Percentiles rank a stretch among this genome's conserved stretches.
Conservation (phyloP, 768 basidiomycete genomes). For the Leucogyrophana mollusca region DNA sequence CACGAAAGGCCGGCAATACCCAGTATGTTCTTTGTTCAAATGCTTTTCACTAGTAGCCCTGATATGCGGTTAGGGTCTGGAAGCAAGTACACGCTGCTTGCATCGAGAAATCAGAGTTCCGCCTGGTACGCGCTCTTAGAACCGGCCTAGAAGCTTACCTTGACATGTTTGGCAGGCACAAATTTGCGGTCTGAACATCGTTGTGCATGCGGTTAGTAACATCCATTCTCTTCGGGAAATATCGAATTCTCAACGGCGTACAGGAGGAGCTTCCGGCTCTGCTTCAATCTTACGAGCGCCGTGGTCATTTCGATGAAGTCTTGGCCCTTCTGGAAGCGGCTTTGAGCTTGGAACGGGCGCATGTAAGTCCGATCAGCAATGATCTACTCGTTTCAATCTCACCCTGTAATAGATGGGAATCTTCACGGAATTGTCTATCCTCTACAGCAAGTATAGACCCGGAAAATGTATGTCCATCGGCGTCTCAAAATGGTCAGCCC, state of each 20-base stretch:
- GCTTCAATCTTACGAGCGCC: conserved; percentile 83
- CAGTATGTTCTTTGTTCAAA: conserved; percentile 55
- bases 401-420: conserved; percentile 74
- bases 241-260: not conserved
- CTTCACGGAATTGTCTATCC: conserved; percentile 89
- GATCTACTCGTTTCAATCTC: not conserved
- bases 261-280: conserved; percentile 77
- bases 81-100: conserved; percentile 99
- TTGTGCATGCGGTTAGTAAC: conserved; percentile 74
- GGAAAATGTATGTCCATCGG: conserved; percentile 70
- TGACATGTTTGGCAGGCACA: conserved; percentile 59
- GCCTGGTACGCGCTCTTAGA: conserved; percentile 53
- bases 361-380: conserved; percentile 44
- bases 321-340: conserved; percentile 91
- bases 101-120: conserved; percentile 96
- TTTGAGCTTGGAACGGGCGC: conserved; percentile 93
- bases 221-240: conserved; percentile 7
- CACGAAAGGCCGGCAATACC: conserved; percentile 98
- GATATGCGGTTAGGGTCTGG: conserved; percentile 73
- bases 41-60: conserved; percentile 4
- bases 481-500: not conserved
- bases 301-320: conserved; percentile 94
- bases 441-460: conserved; percentile 94
- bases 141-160: conserved; percentile 1
- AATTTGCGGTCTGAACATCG: conserved; percentile 97